Evolutionary conservation across 768 basidiomycete genomes (phyloP), one percentile per base, ranked within the genome.

Genomic region (Lactarius deliciosus): DNA sequence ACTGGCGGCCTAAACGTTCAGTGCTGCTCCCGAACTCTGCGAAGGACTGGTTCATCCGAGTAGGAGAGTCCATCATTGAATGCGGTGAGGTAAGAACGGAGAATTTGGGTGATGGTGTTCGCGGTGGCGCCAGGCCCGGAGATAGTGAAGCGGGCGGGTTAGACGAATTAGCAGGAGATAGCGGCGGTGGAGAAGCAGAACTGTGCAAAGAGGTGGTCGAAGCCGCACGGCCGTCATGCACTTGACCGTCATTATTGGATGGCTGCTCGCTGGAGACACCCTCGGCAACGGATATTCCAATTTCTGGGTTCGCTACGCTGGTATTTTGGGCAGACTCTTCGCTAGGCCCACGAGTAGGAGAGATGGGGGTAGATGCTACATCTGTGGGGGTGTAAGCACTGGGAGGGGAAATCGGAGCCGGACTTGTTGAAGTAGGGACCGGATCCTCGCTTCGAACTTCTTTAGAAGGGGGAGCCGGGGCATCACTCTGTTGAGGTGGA

Each of bases 41-140:
- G 38, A 69, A 68, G 7, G 65, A 58, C 22, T 61, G 67, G 18
- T 53, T 32, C 57, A 28, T 41, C 28, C 40, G 61, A 34, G 15
- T 56, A 30, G 68, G 72, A 43, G 70, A 68, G 5, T 68, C 66
- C 11, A 59, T 61, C 36, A 73, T 73, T 11, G 81, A 81, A 72
- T 79, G 76, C 5, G 80, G 80, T 36, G 79, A 81, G 18, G 76
- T 79, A 9, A 79, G 66, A 22, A 75, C 68, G 16, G 76, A 75
- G 16, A 68, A 64, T 53, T 63, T 56, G 47, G 71, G 61, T 16
- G 70, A 69, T 11, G 70, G 70, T 25, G 62, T 58, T 36, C 59
- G 66, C 25, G 60, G 70, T 25, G 30, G 40, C 18, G 47, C 15
- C 5, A 38, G 50, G 32, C 1, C n/a, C 20, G 54, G 60, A 34